phyloP scores from a whole-genome alignment of 2,329 filamentous ascomycete species.

The Trichoderma aggressivum region DNA sequence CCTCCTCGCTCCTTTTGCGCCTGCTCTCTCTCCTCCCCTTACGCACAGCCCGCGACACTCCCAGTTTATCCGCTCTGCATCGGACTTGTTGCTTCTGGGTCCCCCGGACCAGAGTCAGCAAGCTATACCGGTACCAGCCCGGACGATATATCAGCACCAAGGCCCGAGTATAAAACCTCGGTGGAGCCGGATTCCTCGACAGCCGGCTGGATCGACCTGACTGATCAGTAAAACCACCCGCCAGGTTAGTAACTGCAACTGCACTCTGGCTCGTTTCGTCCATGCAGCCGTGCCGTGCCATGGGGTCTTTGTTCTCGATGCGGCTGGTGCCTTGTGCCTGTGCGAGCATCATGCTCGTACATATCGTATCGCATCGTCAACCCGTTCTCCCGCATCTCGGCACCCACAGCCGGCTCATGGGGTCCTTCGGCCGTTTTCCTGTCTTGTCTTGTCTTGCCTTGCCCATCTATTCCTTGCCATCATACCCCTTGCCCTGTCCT shows the following conservation, averaged over 20 bases:
- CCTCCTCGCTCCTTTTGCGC: background rate
- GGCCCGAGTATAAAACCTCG: too few relatives aligned
- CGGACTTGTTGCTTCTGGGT: background rate
- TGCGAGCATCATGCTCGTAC: background rate
- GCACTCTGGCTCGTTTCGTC: background rate
- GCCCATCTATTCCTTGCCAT: background rate
- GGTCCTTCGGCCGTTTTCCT: background rate
- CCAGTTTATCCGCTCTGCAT: background rate
- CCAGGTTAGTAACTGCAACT: background rate
- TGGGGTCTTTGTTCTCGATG: background rate
- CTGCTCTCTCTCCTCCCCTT: background rate
- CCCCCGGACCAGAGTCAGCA: background rate
- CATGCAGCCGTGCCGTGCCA: background rate
- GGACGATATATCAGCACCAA: background rate
- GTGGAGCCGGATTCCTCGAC: background rate
- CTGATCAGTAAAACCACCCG: background rate
- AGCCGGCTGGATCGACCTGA: background rate
- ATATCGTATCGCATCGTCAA: background rate
- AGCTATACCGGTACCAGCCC: too few relatives aligned
- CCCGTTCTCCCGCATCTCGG: background rate
- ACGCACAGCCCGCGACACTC: background rate
- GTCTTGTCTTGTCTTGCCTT: background rate
- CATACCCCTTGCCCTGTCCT: constrained; percentile 9
- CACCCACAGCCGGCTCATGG: background rate
- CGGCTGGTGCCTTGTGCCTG: background rate